Percentiles rank a stretch among this genome's conserved stretches.
Conservation (phyloP, 768 basidiomycete species). For the Lactifluus echinatus region DNA sequence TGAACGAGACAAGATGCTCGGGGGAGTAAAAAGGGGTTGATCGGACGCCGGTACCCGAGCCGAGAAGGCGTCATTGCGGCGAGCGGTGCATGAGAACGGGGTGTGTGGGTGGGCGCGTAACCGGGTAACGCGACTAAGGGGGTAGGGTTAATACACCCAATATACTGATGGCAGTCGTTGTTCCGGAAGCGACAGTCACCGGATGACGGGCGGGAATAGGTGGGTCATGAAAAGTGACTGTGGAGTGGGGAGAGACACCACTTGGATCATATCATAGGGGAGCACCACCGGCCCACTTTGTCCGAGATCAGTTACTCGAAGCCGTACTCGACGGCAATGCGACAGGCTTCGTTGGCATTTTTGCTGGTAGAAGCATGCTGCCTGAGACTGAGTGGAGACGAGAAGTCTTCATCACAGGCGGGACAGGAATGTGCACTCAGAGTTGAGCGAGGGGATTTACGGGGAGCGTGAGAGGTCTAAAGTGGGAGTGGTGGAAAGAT, state of each 20-base stretch:
- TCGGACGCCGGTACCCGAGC: constrained; percentile 10
- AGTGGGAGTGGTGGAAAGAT: neutral
- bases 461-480: constrained; percentile 12
- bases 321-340: constrained; percentile 63
- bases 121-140: constrained; percentile 6
- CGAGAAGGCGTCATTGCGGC: constrained; percentile 12
- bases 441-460: constrained; percentile 18
- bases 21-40: constrained; percentile 14
- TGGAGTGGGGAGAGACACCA: no score
- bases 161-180: neutral
- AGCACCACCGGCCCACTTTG: neutral
- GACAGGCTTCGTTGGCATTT: constrained; percentile 58
- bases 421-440: constrained; percentile 50
- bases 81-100: neutral
- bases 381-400: constrained; percentile 47
- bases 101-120: neutral
- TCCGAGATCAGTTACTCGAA: constrained; percentile 38
- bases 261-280: no score
- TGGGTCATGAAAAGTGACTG: neutral
- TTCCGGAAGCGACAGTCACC: neutral
- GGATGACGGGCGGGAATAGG: neutral
- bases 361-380: constrained; percentile 47
- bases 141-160: neutral
- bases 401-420: constrained; percentile 64
- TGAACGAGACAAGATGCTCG: constrained; percentile 16